Evolutionary conservation across 306 rosid genomes (phyloP), one percentile per base, ranked within the genome.

Genomic region (Datisca glomerata): DNA sequence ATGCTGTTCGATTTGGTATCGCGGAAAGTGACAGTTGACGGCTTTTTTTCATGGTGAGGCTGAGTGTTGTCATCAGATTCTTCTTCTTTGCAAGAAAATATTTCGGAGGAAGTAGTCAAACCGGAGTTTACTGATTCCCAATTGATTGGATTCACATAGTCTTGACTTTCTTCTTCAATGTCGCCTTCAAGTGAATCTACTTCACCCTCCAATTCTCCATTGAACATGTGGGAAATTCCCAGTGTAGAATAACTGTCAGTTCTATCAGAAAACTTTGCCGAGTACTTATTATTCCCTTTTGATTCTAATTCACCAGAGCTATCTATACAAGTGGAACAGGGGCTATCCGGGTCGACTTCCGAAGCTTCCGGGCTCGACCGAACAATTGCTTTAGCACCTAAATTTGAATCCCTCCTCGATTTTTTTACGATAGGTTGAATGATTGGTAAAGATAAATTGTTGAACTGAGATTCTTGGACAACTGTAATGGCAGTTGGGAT

Each of bases 11-110:
- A 57, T 42, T 68, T 63, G 6, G 67, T 69, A 24, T 71, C 69
- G 4, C 49, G 63, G 43, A 85, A 80, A 10, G 73, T 80, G 31
- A 80, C 96, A 17, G 24, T 33, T 0, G 93, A 81, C 19, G 73
- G 80, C 57, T 49, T 49, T 53, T 40, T 74, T 6, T 35, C 72
- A 59, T 69, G 91, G 50, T 16, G 62, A 28, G 66, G 23, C 17
- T 16, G 43, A 42, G 32, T 20, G 6, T 41, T 64, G 8, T 48
- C 47, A 3, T 23, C 54, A 25, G 10, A 24, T 40, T 33, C 74
- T 24, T 49, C 91, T 50, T 56, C 71, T 49, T 14, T 40, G 40
- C 29, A 40, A 18, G 71, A 61, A 28, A 59, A 62, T 44, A 49
- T 62, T 43, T 69, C 79, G 47, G 79, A 68, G 3, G 78, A 85